Evolutionary conservation across 2,329 filamentous ascomycete species (phyloP), one percentile per base, ranked within the genome.

Genomic region (Alternaria metachromatica): DNA sequence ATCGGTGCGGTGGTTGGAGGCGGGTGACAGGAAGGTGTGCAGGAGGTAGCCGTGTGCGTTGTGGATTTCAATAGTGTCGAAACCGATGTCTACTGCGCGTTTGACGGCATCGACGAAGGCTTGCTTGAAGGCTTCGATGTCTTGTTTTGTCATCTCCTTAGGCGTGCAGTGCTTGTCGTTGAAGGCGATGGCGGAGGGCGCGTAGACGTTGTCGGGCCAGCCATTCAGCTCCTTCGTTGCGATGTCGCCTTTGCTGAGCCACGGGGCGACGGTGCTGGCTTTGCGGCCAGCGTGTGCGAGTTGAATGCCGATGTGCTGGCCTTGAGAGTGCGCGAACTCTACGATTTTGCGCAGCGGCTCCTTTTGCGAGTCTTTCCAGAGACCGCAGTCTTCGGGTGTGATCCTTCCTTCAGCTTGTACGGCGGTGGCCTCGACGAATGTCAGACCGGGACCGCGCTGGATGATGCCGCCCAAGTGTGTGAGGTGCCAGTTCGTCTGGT

Each of bases 361-460:
- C 64, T 94, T 90, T 78, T 97, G 94, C 33, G 86, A 88, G 78
- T 97, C 94, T 66, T 91, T 85, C 94, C 94, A 97, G 8, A 97
- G 82, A 1, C 94, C 93, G 12, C 84, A 82, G 77, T 95, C 92
- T 77, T 94, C 85, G 1, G 93, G 93, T 1, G 92, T 91, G 82
- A 97, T 97, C 59, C 94, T 88, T 26, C 94, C 94, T 70, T 94
- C 89, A 6, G 92, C 81, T 10, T 87, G 84, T 0, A 97, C 91
- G 30, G 89, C 84, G 1, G 92, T 94, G 25, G 94, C 93, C 82
- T 97, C 94, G 61, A 94, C 84, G 63, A 94, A 87, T 53, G 90
- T 83, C 18, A 97, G 83, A 2, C 88, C 91, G 0, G 92, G 90
- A 12, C 94, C 94, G 60, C 91, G 88, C 62, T 90, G 85, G 21